A percentile compares a stretch with the other conserved stretches of the same genome.
These are phyloP conservation scores for Pelagophyceae sp. DNA, from an alignment of 352 stramenopile species.

Conservation along the genomic window DNA sequence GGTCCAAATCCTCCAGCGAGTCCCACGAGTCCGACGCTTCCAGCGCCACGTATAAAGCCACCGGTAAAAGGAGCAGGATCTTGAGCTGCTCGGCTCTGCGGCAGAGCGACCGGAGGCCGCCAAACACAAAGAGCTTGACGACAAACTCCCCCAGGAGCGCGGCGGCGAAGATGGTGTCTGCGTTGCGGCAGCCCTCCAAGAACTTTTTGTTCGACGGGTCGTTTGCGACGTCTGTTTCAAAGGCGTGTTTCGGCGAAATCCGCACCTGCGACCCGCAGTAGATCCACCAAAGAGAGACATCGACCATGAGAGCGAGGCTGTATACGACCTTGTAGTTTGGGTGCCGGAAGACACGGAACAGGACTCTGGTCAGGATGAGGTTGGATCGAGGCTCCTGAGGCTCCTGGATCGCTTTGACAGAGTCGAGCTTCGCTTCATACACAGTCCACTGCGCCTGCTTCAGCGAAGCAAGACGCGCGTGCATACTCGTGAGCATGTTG, in stretches of 20 bases:
- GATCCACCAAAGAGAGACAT: conserved; percentile 10
- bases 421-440: conserved; percentile 9
- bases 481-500: not conserved
- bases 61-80: not conserved
- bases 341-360: conserved; percentile 5
- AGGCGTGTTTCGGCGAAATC: not conserved
- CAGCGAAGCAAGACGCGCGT: not conserved
- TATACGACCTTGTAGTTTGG: not conserved
- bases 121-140: not conserved
- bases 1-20: not conserved
- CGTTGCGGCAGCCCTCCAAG: not conserved
- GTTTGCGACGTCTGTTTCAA: not conserved
- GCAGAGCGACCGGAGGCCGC: not conserved
- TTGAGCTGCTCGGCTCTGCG: not conserved
- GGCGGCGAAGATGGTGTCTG: not conserved
- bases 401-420: conserved; percentile 7
- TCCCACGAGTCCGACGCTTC: not conserved
- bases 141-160: not conserved
- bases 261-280: not conserved
- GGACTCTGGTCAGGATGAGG: not conserved
- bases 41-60: not conserved
- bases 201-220: not conserved
- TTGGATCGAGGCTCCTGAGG: not conserved
- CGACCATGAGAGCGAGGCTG: not conserved
- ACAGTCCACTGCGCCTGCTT: conserved; percentile 15